phyloP scores from a whole-genome alignment of 1,139 yeast genomes.

The Entelexis sorbosivorans region DNA sequence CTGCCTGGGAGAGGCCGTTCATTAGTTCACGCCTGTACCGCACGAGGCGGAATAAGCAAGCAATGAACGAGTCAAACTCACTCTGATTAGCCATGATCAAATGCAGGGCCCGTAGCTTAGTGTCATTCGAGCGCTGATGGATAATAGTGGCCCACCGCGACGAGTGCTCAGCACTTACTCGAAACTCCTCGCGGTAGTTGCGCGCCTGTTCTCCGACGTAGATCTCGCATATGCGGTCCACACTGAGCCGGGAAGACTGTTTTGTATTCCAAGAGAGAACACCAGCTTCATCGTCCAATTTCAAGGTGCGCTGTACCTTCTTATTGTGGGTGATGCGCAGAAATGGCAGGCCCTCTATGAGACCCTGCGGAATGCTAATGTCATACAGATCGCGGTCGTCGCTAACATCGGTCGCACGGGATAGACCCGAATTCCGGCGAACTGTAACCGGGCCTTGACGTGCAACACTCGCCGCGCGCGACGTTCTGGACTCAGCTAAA shows the following conservation, averaged over 20 bases:
- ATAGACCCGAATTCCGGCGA: constrained; percentile 22
- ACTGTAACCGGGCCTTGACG: constrained; percentile 20
- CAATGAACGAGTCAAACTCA: constrained; percentile 48
- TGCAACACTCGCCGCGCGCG: background rate
- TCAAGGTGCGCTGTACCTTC: constrained; percentile 43
- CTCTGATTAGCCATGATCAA: constrained; percentile 55
- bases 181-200: constrained; percentile 74
- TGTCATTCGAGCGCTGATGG: constrained; percentile 40
- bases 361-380: constrained; percentile 15
- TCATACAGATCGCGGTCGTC: background rate
- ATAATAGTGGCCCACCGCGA: constrained; percentile 71
- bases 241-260: constrained; percentile 40
- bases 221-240: constrained; percentile 63
- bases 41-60: constrained; percentile 39
- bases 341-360: constrained; percentile 36
- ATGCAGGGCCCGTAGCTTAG: constrained; percentile 57
- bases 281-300: constrained; percentile 38
- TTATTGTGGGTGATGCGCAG: constrained; percentile 62
- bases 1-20: constrained; percentile 43
- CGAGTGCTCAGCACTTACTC: constrained; percentile 54
- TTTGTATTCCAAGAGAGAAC: constrained; percentile 45
- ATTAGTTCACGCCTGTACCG: constrained; percentile 42
- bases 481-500: background rate
- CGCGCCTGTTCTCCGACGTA: constrained; percentile 60
- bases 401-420: constrained; percentile 8